These are phyloP conservation scores for Cucurbitaria berberidis DNA, from an alignment of 2,329 filamentous ascomycete species.

Conservation along the genomic window DNA sequence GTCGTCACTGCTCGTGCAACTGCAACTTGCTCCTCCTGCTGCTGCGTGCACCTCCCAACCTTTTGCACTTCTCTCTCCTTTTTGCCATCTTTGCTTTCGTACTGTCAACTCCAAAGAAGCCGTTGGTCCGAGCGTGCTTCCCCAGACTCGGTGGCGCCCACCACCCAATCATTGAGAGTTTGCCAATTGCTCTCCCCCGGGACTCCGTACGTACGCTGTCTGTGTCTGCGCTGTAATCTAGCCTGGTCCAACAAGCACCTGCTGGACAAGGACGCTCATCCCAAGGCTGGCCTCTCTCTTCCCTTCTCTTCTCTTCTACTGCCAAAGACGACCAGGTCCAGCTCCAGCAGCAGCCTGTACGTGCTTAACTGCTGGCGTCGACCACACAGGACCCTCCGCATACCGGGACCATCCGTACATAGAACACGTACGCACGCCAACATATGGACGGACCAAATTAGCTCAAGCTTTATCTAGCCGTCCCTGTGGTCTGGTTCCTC, in stretches of 20 bases:
- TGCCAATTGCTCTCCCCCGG: slow-evolving; percentile 35
- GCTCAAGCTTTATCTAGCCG: slow-evolving; percentile 10
- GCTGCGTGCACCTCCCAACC: background rate
- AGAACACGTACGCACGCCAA: slow-evolving; percentile 17
- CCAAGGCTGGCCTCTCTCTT: slow-evolving; percentile 23
- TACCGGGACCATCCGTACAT: slow-evolving; percentile 22
- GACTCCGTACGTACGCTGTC: slow-evolving; percentile 34
- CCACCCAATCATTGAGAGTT: slow-evolving; percentile 37
- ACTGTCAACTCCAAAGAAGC: background rate
- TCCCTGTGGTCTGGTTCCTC: slow-evolving; percentile 19
- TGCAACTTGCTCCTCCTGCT: slow-evolving; percentile 9
- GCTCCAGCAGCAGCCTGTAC: slow-evolving; percentile 10
- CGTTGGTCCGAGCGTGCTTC: slow-evolving; percentile 20
- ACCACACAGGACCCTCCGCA: slow-evolving; percentile 14
- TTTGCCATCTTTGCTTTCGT: slow-evolving; percentile 14
- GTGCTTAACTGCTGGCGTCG: slow-evolving; percentile 11
- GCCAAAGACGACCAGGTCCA: slow-evolving; percentile 13
- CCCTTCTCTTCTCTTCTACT: too few relatives aligned
- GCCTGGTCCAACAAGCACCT: slow-evolving; percentile 26
- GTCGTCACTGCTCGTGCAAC: slow-evolving; percentile 23
- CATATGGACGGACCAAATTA: slow-evolving; percentile 18
- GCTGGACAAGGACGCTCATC: slow-evolving; percentile 16
- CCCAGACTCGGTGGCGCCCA: slow-evolving; percentile 12
- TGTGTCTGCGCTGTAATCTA: slow-evolving; percentile 37
- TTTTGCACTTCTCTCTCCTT: slow-evolving; percentile 7